Evolutionary conservation across 2,329 filamentous ascomycete species (phyloP).

Genomic region (Scedosporium apiospermum): DNA sequence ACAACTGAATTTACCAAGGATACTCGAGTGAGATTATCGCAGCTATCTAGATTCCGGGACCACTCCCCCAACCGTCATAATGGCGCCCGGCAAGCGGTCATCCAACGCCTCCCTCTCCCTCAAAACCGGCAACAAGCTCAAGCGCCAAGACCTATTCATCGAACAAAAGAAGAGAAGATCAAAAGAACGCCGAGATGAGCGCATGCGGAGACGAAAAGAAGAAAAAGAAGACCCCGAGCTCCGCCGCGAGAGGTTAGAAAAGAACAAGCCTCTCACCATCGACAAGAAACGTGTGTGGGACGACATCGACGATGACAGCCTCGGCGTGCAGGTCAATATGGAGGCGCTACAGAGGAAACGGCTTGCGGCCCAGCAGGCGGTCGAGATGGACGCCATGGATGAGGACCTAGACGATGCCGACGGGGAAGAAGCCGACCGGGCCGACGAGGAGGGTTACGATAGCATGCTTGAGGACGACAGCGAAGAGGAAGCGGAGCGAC

Average conservation of each 20-base stretch:
- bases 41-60: background rate
- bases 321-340: constrained; percentile 47
- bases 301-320: constrained; percentile 43
- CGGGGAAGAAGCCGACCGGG: constrained; percentile 18
- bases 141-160: constrained; percentile 68
- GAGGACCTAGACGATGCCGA: constrained; percentile 38
- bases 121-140: constrained; percentile 64
- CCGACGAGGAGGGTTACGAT: constrained; percentile 51
- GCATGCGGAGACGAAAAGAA: constrained; percentile 71
- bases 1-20: background rate
- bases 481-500: constrained; percentile 37
- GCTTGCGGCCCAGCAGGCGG: constrained; percentile 38
- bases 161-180: constrained; percentile 70
- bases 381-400: constrained; percentile 30
- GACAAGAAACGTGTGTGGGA: constrained; percentile 90
- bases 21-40: background rate
- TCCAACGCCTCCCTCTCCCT: constrained; percentile 25
- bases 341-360: constrained; percentile 44
- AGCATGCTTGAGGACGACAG: constrained; percentile 68
- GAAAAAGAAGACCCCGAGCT: constrained; percentile 76
- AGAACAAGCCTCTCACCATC: constrained; percentile 71
- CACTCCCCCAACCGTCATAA: constrained; percentile 8
- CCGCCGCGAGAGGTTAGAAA: constrained; percentile 60
- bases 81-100: constrained; percentile 12
- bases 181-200: constrained; percentile 63